phyloP scores from a whole-genome alignment of 108 stramenopile genomes.

The Discostella pseudostelligera region DNA sequence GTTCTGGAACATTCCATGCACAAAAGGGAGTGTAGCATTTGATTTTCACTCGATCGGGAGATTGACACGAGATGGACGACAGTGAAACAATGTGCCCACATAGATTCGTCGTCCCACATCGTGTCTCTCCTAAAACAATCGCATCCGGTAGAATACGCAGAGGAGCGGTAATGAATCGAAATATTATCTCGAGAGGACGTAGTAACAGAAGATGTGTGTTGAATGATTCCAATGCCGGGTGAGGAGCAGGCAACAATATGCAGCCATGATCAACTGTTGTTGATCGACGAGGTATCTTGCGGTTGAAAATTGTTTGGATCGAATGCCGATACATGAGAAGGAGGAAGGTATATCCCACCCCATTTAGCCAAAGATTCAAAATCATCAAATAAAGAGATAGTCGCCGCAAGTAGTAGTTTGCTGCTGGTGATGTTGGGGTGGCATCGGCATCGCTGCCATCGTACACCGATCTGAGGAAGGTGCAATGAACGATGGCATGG shows the following conservation, averaged over 20 bases:
- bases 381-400: constrained; percentile 13
- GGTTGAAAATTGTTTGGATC: constrained; percentile 59
- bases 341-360: constrained; percentile 44
- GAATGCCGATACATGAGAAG: constrained; percentile 51
- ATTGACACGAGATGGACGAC: not conserved
- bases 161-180: constrained; percentile 47
- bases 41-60: constrained; percentile 14
- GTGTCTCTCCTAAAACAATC: constrained; percentile 64
- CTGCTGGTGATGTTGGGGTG: not conserved
- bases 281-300: constrained; percentile 38
- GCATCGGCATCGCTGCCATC: not conserved
- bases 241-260: constrained; percentile 8
- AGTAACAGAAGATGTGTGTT: constrained; percentile 50
- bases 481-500: constrained; percentile 20
- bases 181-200: constrained; percentile 56
- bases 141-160: constrained; percentile 59
- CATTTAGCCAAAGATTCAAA: constrained; percentile 16
- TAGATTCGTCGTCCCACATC: constrained; percentile 68
- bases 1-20: constrained; percentile 63
- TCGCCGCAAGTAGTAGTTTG: not conserved
- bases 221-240: constrained; percentile 48
- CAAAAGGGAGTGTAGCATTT: constrained; percentile 65
- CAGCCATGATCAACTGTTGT: constrained; percentile 15
- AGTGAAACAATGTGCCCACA: constrained; percentile 50
- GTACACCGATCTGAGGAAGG: not conserved